phyloP scores from a whole-genome alignment of 2,329 filamentous ascomycete genomes.

The Trichoderma arundinaceum region DNA sequence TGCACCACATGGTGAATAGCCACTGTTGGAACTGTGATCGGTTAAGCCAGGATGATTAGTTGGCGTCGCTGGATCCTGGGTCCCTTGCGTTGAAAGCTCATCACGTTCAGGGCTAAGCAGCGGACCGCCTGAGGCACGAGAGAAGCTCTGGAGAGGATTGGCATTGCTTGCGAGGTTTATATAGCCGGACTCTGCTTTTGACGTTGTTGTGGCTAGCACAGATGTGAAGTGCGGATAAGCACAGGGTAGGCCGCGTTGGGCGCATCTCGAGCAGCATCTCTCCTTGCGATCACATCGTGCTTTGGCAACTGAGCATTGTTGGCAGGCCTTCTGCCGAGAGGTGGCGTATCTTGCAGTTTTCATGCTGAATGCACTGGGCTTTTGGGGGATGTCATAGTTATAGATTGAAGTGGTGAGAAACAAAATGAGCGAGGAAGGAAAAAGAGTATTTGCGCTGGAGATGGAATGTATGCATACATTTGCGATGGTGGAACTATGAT shows the following conservation, averaged over 20 bases:
- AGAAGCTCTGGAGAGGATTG: conserved; percentile 3
- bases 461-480: neutral
- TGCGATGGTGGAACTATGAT: neutral
- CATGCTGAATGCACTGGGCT: neutral
- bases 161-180: neutral
- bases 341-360: conserved; percentile 17
- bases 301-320: conserved; percentile 22
- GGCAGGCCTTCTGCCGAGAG: conserved; percentile 26
- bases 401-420: neutral
- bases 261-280: conserved; percentile 17
- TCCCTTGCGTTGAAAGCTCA: neutral
- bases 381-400: too few species aligned
- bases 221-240: conserved; percentile 4
- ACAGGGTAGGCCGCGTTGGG: conserved; percentile 3
- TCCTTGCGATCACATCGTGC: conserved; percentile 22
- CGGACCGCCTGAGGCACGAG: conserved; percentile 2
- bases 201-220: neutral
- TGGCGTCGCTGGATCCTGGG: conserved; percentile 12
- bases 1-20: conserved; percentile 1
- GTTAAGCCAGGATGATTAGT: neutral
- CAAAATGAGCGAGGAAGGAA: neutral
- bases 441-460: too few species aligned
- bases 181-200: neutral
- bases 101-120: conserved; percentile 20
- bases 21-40: conserved; percentile 6